Conservation (phyloP, 345 rosid species). For the Dipteronia sinensis region DNA sequence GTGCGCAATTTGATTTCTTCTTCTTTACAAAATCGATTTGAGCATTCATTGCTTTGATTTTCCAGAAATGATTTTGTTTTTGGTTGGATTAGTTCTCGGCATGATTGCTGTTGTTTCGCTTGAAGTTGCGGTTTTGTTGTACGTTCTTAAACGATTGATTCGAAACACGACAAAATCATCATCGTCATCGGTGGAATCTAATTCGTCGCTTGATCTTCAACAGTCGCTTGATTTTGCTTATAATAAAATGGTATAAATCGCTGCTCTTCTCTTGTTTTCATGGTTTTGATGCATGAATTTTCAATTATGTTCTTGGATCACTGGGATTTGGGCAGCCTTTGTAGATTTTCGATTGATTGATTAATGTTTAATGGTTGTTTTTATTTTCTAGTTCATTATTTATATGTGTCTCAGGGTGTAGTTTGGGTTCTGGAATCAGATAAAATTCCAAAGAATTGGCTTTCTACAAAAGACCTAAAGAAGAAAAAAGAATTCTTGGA, state of each 20-base stretch:
- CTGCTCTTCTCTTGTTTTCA: too few species aligned
- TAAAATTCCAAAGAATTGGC: conserved; percentile 48
- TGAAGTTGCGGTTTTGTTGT: conserved; percentile 38
- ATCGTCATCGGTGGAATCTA: conserved; percentile 11
- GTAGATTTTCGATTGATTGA: neutral
- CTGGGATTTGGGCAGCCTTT: too few species aligned
- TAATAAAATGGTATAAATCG: conserved; percentile 46
- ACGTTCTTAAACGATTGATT: conserved; percentile 38
- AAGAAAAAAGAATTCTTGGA: conserved; percentile 57
- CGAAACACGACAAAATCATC: conserved; percentile 34
- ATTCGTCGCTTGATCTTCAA: conserved; percentile 35
- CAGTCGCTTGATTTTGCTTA: conserved; percentile 45
- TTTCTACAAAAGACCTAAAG: conserved; percentile 61
- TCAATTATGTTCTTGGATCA: neutral
- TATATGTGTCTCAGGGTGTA: conserved; percentile 56
- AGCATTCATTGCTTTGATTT: too few species aligned
- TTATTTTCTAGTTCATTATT: neutral
- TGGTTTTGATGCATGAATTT: too few species aligned
- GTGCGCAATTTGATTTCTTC: neutral
- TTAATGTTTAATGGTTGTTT: neutral
- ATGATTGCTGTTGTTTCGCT: conserved; percentile 32
- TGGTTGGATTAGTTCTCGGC: conserved; percentile 51
- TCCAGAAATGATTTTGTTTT: conserved; percentile 23
- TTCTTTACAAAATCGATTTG: neutral
- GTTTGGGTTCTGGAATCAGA: conserved; percentile 84